Percentiles rank a stretch among this genome's conserved stretches.
Conservation (phyloP, 164 flowering plant species). For the Berberis vulgaris region DNA sequence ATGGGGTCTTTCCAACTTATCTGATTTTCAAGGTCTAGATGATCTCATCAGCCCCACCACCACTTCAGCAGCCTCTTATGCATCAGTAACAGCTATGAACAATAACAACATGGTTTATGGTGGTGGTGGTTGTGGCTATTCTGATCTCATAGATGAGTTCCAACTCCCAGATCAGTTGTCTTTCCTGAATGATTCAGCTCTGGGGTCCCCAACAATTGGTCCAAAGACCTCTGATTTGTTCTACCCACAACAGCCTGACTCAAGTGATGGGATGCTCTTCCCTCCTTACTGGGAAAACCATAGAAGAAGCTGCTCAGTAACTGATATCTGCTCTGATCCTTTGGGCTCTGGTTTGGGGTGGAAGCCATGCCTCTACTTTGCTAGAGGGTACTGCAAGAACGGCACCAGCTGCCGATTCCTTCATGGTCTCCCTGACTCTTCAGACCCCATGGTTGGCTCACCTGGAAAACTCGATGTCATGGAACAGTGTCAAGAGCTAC, state of each 20-base stretch:
- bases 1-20: too few relatives aligned
- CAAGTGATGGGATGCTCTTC: too few relatives aligned
- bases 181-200: neutral
- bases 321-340: neutral
- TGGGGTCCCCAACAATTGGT: too few relatives aligned
- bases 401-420: slow-evolving; percentile 48
- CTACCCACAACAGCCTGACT: neutral
- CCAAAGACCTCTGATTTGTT: neutral
- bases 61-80: neutral
- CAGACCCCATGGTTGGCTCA: slow-evolving; percentile 26
- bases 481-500: slow-evolving; percentile 38
- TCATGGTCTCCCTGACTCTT: slow-evolving; percentile 26
- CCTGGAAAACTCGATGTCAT: slow-evolving; percentile 39
- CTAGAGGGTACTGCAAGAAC: slow-evolving; percentile 65
- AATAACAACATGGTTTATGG: neutral
- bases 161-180: neutral
- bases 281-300: neutral
- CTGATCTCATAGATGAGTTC: neutral
- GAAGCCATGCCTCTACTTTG: slow-evolving; percentile 60
- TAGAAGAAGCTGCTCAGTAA: neutral
- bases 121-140: neutral
- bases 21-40: too few relatives aligned
- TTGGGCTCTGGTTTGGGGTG: slow-evolving; percentile 26
- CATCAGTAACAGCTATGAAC: neutral
- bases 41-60: too few relatives aligned